Percentiles rank a stretch among this genome's conserved stretches.
Evolutionary conservation across 148 eudicot species (phyloP).

Genomic region (Oxyria digyna): DNA sequence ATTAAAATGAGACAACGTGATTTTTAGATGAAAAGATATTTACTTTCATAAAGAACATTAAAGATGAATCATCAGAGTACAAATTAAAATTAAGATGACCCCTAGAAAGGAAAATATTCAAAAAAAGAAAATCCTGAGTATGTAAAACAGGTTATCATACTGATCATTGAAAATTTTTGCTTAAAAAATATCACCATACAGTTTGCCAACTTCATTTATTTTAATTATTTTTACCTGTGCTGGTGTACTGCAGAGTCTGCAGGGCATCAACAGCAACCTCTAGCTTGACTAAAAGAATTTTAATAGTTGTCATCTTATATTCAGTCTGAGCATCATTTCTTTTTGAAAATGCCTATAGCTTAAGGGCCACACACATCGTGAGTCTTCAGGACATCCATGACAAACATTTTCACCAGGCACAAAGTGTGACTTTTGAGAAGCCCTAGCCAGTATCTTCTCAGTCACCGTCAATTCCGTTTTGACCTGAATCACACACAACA

Average conservation of each 20-base stretch:
- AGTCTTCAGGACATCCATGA: constrained; percentile 91
- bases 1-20: not conserved
- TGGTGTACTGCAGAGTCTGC: not conserved
- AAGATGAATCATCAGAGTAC: too few species aligned
- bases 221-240: too few species aligned
- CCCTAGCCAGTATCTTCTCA: constrained; percentile 81
- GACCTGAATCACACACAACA: constrained; percentile 28
- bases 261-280: not conserved
- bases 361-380: constrained; percentile 99
- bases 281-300: not conserved
- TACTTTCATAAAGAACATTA: too few species aligned
- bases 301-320: not conserved
- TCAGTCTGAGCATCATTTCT: not conserved
- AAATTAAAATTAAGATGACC: not conserved
- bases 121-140: not conserved
- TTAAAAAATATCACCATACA: not conserved
- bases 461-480: constrained; percentile 90
- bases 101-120: not conserved
- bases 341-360: constrained; percentile 75
- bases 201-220: not conserved
- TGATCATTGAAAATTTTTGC: not conserved
- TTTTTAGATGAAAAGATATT: not conserved
- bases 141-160: not conserved
- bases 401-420: constrained; percentile 87
- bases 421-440: constrained; percentile 58